phyloP scores from a whole-genome alignment of 2,329 filamentous ascomycete species.

The Fusarium illudens region DNA sequence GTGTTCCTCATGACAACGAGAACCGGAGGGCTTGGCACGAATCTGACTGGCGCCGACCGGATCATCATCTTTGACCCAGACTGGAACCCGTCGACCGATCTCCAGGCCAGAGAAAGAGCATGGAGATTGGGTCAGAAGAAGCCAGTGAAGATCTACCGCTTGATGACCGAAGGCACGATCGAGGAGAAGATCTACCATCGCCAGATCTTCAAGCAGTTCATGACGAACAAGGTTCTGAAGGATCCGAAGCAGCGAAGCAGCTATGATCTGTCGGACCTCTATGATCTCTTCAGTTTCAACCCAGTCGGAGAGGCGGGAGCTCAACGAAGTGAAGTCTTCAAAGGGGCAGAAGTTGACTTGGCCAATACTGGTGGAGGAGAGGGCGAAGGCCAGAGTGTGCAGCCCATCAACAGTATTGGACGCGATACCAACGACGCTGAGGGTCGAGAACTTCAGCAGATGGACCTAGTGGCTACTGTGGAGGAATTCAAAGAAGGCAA shows the following conservation, averaged over 20 bases:
- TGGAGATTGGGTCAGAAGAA: constrained; percentile 96
- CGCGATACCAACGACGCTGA: constrained; percentile 23
- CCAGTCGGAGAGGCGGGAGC: constrained; percentile 66
- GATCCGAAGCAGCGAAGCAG: constrained; percentile 93
- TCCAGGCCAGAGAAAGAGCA: constrained; percentile 93
- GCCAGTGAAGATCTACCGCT: constrained; percentile 92
- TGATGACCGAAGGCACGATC: constrained; percentile 98
- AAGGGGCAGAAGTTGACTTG: constrained; percentile 76
- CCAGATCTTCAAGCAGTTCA: constrained; percentile 97
- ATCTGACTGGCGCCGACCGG: constrained; percentile 91
- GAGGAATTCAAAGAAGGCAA: constrained; percentile 69
- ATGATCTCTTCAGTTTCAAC: constrained; percentile 82
- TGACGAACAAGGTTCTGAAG: constrained; percentile 94
- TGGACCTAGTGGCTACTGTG: constrained; percentile 69
- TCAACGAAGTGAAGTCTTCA: constrained; percentile 86
- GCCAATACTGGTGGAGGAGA: constrained; percentile 10
- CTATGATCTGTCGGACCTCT: constrained; percentile 88
- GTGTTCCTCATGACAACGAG: constrained; percentile 95
- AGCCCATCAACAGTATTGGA: constrained; percentile 16
- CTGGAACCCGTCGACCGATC: constrained; percentile 97
- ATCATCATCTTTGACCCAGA: constrained; percentile 99
- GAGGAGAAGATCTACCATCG: constrained; percentile 99
- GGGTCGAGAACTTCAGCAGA: constrained; percentile 56
- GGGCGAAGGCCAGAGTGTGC: not conserved
- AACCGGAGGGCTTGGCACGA: constrained; percentile 92